phyloP scores from a whole-genome alignment of 345 rosid species.

The Acer negundo region DNA sequence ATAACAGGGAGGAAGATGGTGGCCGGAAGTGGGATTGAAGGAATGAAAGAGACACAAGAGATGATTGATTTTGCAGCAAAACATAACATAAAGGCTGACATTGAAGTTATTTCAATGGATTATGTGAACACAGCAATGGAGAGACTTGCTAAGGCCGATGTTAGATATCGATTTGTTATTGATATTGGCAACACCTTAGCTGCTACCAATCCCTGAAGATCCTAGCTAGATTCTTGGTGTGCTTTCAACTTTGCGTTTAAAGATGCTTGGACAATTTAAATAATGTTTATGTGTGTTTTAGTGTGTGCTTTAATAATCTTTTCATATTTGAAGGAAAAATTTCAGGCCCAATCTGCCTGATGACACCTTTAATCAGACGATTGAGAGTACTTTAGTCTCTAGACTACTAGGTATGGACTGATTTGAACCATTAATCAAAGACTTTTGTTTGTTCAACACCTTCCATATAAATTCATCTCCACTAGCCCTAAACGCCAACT shows the following conservation, averaged over 20 bases:
- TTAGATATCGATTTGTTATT: conserved; percentile 60
- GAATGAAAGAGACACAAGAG: conserved; percentile 63
- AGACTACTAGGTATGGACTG: too few relatives aligned
- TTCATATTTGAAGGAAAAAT: neutral
- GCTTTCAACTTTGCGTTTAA: neutral
- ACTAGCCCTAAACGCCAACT: too few relatives aligned
- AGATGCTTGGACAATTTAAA: neutral
- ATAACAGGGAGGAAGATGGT: conserved; percentile 44
- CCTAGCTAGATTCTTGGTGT: neutral
- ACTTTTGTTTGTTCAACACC: too few relatives aligned
- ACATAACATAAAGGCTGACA: conserved; percentile 48
- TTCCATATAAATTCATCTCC: too few relatives aligned
- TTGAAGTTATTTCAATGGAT: conserved; percentile 59
- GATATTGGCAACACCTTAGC: conserved; percentile 44
- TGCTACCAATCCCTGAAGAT: neutral
- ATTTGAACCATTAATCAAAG: too few relatives aligned
- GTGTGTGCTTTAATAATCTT: neutral
- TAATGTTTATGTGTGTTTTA: neutral
- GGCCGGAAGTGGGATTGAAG: conserved; percentile 52
- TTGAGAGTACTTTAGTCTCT: too few relatives aligned
- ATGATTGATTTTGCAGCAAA: conserved; percentile 60
- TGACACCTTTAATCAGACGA: too few relatives aligned
- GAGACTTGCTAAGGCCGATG: conserved; percentile 46
- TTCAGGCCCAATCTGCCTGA: too few relatives aligned
- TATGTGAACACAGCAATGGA: conserved; percentile 62